A percentile compares a stretch with the other conserved stretches of the same genome.
Conservation (phyloP, 1,284 basidiomycete species). For the Malassezia caprae region DNA sequence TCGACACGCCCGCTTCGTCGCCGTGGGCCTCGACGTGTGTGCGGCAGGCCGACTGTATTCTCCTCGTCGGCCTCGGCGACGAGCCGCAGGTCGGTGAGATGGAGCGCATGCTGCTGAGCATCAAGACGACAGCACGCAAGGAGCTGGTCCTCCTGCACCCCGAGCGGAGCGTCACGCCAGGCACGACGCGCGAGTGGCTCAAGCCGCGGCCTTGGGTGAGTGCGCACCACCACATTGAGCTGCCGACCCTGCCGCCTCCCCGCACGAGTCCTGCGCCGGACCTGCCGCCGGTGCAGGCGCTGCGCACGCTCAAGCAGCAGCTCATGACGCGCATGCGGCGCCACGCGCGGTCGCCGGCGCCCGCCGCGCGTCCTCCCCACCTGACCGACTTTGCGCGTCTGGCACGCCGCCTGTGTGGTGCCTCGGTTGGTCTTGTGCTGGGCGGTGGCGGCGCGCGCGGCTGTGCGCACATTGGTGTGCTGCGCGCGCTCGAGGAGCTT, state of each 20-base stretch:
- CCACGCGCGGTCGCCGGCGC: slow-evolving; percentile 37
- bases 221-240: slow-evolving; percentile 79
- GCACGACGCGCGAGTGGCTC: slow-evolving; percentile 90
- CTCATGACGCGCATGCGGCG: slow-evolving; percentile 80
- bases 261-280: slow-evolving; percentile 52
- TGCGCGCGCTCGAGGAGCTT: slow-evolving; percentile 80
- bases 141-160: slow-evolving; percentile 89
- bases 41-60: slow-evolving; percentile 77
- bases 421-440: slow-evolving; percentile 83
- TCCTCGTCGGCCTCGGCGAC: slow-evolving; percentile 75
- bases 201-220: slow-evolving; percentile 93
- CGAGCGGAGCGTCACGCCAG: slow-evolving; percentile 75
- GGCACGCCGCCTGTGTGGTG: slow-evolving; percentile 80
- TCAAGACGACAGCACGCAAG: slow-evolving; percentile 95
- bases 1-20: slow-evolving; percentile 44
- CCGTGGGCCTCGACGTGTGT: slow-evolving; percentile 46
- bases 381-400: slow-evolving; percentile 85
- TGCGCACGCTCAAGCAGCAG: slow-evolving; percentile 67
- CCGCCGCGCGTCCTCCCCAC: slow-evolving; percentile 58
- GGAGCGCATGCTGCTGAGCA: slow-evolving; percentile 70
- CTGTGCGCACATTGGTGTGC: slow-evolving; percentile 79
- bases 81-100: slow-evolving; percentile 80
- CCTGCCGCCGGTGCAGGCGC: slow-evolving; percentile 73
- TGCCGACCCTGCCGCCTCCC: slow-evolving; percentile 54
- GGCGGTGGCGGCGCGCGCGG: slow-evolving; percentile 93